phyloP scores from a whole-genome alignment of 2,329 filamentous ascomycete genomes.

The Neoarthrinium moseri region DNA sequence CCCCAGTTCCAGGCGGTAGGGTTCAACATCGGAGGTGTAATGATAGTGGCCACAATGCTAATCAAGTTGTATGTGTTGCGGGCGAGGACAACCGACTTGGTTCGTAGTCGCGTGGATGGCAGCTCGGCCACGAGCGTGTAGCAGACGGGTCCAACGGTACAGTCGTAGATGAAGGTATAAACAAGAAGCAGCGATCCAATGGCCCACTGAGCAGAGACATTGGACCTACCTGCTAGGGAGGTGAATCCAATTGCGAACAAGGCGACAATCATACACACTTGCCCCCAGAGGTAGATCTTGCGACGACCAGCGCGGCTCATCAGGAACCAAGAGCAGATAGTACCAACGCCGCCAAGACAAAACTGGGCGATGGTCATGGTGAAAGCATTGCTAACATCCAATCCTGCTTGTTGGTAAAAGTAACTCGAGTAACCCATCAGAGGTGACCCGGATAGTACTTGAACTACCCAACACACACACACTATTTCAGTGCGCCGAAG shows the following conservation, averaged over 20 bases:
- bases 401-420: constrained; percentile 27
- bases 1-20: constrained; percentile 26
- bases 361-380: constrained; percentile 28
- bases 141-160: constrained; percentile 39
- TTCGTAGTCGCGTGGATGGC: constrained; percentile 34
- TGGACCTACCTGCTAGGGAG: constrained; percentile 17
- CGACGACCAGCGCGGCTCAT: constrained; percentile 32
- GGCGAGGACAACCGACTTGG: constrained; percentile 13
- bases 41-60: constrained; percentile 32
- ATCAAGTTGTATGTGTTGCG: constrained; percentile 35
- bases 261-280: constrained; percentile 28
- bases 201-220: constrained; percentile 16
- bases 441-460: constrained; percentile 15
- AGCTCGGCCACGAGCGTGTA: constrained; percentile 42
- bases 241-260: constrained; percentile 34
- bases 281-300: constrained; percentile 32
- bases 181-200: constrained; percentile 36
- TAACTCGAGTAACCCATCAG: constrained; percentile 27
- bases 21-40: constrained; percentile 29
- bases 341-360: constrained; percentile 33
- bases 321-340: constrained; percentile 32
- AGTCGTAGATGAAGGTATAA: constrained; percentile 37
- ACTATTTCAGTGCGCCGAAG: constrained; percentile 30
- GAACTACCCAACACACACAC: constrained; percentile 21
- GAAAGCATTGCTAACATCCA: constrained; percentile 18